These are phyloP conservation scores for Chrysosporium queenslandicum DNA, from an alignment of 2,329 filamentous ascomycete genomes.

Conservation along the genomic window DNA sequence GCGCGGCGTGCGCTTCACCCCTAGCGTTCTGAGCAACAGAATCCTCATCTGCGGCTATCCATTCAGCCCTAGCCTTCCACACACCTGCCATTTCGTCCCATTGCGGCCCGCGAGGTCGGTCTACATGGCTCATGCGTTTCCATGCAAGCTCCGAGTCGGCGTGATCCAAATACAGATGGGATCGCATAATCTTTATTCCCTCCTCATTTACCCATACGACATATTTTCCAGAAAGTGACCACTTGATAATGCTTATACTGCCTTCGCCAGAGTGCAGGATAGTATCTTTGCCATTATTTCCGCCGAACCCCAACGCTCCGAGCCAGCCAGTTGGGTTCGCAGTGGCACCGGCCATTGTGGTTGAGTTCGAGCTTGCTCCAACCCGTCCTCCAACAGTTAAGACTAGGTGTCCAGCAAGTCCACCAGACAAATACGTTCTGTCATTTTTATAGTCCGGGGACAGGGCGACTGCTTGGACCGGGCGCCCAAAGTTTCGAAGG, in stretches of 20 bases:
- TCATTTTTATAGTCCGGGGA: slow-evolving; percentile 92
- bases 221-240: slow-evolving; percentile 86
- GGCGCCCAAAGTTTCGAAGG: slow-evolving; percentile 83
- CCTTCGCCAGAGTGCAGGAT: slow-evolving; percentile 88
- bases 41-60: slow-evolving; percentile 70
- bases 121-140: slow-evolving; percentile 88
- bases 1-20: slow-evolving; percentile 16
- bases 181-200: slow-evolving; percentile 95
- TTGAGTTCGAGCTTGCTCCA: slow-evolving; percentile 72
- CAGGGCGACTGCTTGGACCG: slow-evolving; percentile 83
- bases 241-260: slow-evolving; percentile 81
- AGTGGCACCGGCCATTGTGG: slow-evolving; percentile 61
- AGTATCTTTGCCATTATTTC: slow-evolving; percentile 69
- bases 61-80: slow-evolving; percentile 86
- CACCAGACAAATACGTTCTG: slow-evolving; percentile 79
- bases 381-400: slow-evolving; percentile 70
- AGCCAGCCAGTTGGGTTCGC: slow-evolving; percentile 85
- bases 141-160: slow-evolving; percentile 73
- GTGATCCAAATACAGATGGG: slow-evolving; percentile 68
- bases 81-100: slow-evolving; percentile 97
- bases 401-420: slow-evolving; percentile 75
- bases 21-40: slow-evolving; percentile 19
- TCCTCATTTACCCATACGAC: slow-evolving; percentile 94
- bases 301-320: slow-evolving; percentile 70
- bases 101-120: slow-evolving; percentile 70